These are phyloP conservation scores for Candida easanensis DNA, from an alignment of 805 yeast genomes.

Conservation along the genomic window DNA sequence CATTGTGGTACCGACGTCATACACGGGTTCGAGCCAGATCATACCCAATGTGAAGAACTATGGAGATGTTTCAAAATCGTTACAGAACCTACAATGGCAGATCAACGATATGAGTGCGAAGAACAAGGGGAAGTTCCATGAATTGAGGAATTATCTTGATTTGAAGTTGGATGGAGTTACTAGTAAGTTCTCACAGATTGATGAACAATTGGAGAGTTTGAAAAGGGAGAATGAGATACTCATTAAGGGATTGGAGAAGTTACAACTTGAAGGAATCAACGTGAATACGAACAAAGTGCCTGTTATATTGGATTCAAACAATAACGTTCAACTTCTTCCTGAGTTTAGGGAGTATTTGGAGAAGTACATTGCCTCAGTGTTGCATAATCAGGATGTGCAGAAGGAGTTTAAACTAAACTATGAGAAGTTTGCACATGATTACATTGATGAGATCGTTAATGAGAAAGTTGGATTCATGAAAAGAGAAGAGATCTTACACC, in stretches of 20 bases:
- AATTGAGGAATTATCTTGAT: slow-evolving; percentile 21
- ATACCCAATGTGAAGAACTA: slow-evolving; percentile 16
- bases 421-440: slow-evolving; percentile 15
- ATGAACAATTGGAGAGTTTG: slow-evolving; percentile 7
- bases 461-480: slow-evolving; percentile 22
- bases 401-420: slow-evolving; percentile 16
- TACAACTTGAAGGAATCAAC: background rate
- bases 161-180: slow-evolving; percentile 18
- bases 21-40: slow-evolving; percentile 5
- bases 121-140: slow-evolving; percentile 19
- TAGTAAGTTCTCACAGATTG: slow-evolving; percentile 10
- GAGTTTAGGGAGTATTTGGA: slow-evolving; percentile 22
- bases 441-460: slow-evolving; percentile 17
- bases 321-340: slow-evolving; percentile 22
- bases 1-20: no score
- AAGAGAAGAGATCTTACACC: slow-evolving; percentile 21
- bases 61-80: slow-evolving; percentile 21
- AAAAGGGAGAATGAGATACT: slow-evolving; percentile 8
- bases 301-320: slow-evolving; percentile 16
- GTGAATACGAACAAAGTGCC: slow-evolving; percentile 15
- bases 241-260: slow-evolving; percentile 11
- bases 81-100: slow-evolving; percentile 24
- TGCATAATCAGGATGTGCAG: slow-evolving; percentile 2
- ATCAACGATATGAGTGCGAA: slow-evolving; percentile 23
- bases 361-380: slow-evolving; percentile 7